Evolutionary conservation across 305 asterid species (phyloP), one percentile per base, ranked within the genome.

Genomic region (Fraxinus baroniana): DNA sequence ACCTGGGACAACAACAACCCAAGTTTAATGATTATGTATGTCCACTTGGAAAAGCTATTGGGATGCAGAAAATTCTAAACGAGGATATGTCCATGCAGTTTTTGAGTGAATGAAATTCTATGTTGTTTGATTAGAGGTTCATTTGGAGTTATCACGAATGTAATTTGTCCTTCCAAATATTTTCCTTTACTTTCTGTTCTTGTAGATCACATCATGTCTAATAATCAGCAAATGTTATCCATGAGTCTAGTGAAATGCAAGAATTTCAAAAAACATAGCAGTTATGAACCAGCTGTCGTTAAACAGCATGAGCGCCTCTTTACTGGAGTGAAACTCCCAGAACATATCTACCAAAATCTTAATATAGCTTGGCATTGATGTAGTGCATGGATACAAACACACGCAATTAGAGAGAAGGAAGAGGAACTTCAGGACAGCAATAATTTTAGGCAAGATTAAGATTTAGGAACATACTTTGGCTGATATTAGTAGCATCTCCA

Each of bases 401-500:
- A 1, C 18, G 57, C 57, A 46, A 0, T 6, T 15, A 57, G 30
- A 28, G 80, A 76, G 77, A 55, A 80, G 41, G 46, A 33, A 68
- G 28, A 74, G 33, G 26, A 24, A 81, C 20, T 76, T 24, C 32
- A 81, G 73, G 44, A 81, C 24, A 28, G 49, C 20, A 73, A 76
- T 12, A 55, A 15, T 10, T 30, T 80, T 20, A 41, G 24, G 72
- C 12, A 81, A n/a, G 81, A 37, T 44, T 15, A 62, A 46, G 75
- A 79, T 18, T 41, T 33, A 57, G 37, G 52, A 17, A 81, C 91
- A 74, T 87, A 95, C 97, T 88, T 81, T 83, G 87, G 66, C 78
- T 85, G 49, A 71, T 82, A 87, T 87, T 88, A 86, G 93, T 79
- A 83, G 92, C 82, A 80, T 94, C 94, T 78, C 91, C 94, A 57